Evolutionary conservation across 2,329 filamentous ascomycete genomes (phyloP).

Genomic region (Metarhizium rileyi): DNA sequence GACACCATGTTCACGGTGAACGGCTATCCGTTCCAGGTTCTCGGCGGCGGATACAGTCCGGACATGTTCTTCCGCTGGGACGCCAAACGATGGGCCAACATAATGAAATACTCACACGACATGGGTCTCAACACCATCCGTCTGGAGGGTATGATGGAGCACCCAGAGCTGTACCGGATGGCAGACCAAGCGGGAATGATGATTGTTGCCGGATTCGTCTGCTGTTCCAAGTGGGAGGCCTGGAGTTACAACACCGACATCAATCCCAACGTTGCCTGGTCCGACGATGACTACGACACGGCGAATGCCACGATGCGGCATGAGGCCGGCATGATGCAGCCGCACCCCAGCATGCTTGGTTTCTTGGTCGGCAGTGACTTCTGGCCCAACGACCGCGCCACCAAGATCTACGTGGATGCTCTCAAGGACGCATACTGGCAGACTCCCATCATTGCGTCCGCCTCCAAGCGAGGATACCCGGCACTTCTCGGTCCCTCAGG

Average conservation of each 20-base stretch:
- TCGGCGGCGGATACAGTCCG: slow-evolving; percentile 50
- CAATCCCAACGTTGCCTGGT: slow-evolving; percentile 32
- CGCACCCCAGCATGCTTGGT: slow-evolving; percentile 47
- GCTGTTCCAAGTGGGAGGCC: slow-evolving; percentile 59
- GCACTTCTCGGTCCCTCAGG: slow-evolving; percentile 42
- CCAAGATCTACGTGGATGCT: slow-evolving; percentile 40
- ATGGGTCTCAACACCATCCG: slow-evolving; percentile 55
- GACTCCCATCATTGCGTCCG: slow-evolving; percentile 46
- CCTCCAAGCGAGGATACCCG: slow-evolving; percentile 44
- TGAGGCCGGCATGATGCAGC: slow-evolving; percentile 49
- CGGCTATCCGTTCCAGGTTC: slow-evolving; percentile 45
- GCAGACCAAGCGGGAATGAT: slow-evolving; percentile 51
- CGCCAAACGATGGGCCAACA: slow-evolving; percentile 31
- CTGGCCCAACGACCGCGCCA: slow-evolving; percentile 50
- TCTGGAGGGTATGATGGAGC: slow-evolving; percentile 55
- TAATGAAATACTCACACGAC: slow-evolving; percentile 45
- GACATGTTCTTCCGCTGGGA: slow-evolving; percentile 55
- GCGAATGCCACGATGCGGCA: slow-evolving; percentile 47
- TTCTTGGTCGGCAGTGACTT: slow-evolving; percentile 54
- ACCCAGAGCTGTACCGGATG: slow-evolving; percentile 48
- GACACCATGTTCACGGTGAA: slow-evolving; percentile 49
- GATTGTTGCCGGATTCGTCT: slow-evolving; percentile 55
- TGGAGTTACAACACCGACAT: slow-evolving; percentile 51
- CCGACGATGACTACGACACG: slow-evolving; percentile 41
- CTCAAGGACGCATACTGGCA: slow-evolving; percentile 44